A percentile compares a stretch with the other conserved stretches of the same genome.
Conservation (phyloP, 2,329 filamentous ascomycete genomes). For the Rutstroemia sp. region DNA sequence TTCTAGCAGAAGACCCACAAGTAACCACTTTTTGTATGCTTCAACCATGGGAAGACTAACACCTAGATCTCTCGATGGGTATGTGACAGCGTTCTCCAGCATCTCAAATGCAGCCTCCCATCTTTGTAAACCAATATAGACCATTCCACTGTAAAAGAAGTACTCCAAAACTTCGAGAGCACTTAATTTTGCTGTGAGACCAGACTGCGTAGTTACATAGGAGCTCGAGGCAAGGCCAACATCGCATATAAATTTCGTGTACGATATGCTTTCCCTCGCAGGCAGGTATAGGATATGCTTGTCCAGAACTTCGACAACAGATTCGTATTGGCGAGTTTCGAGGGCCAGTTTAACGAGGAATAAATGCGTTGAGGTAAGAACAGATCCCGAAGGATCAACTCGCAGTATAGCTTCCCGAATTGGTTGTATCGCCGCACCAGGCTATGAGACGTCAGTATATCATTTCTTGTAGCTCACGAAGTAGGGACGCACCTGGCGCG, state of each 20-base stretch:
- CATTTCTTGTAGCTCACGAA: neutral
- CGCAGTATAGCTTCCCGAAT: slow-evolving; percentile 46
- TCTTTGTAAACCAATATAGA: slow-evolving; percentile 51
- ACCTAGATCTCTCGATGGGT: slow-evolving; percentile 54
- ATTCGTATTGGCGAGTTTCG: slow-evolving; percentile 43
- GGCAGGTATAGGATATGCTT: slow-evolving; percentile 62
- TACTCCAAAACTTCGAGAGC: slow-evolving; percentile 55
- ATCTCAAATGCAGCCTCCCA: slow-evolving; percentile 58
- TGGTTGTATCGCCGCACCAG: slow-evolving; percentile 20
- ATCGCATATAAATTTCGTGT: slow-evolving; percentile 39
- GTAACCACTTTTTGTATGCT: slow-evolving; percentile 85
- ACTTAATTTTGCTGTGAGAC: slow-evolving; percentile 49
- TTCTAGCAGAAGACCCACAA: slow-evolving; percentile 64
- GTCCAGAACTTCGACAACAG: slow-evolving; percentile 54
- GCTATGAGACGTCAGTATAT: slow-evolving; percentile 18
- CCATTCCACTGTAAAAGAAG: slow-evolving; percentile 56
- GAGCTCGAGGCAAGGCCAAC: slow-evolving; percentile 37
- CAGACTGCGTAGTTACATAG: slow-evolving; percentile 53
- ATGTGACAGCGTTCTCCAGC: slow-evolving; percentile 58
- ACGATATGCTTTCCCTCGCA: slow-evolving; percentile 31
- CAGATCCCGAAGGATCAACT: slow-evolving; percentile 58
- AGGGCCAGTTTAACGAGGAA: slow-evolving; percentile 50
- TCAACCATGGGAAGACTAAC: slow-evolving; percentile 76
- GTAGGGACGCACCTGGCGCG: slow-evolving; percentile 18
- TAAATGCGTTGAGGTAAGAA: slow-evolving; percentile 59